phyloP scores from a whole-genome alignment of 1,284 basidiomycete species.

The Xerocomus nothofagi region DNA sequence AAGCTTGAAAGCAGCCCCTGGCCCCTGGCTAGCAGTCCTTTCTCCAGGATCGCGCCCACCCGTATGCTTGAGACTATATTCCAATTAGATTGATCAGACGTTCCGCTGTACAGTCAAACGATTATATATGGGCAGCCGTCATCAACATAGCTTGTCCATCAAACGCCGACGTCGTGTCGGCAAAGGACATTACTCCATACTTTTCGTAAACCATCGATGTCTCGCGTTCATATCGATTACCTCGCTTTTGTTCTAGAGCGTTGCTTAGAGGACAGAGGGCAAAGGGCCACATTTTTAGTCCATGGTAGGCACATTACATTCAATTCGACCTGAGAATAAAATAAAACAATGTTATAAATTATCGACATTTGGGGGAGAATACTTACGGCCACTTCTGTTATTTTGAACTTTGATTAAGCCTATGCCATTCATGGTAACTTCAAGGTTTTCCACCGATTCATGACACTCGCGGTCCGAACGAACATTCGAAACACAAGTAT shows the following conservation, averaged over 20 bases:
- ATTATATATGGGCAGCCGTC: conserved; percentile 8
- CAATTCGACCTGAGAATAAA: background rate
- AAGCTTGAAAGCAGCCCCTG: too few species aligned
- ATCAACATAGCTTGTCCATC: conserved; percentile 3
- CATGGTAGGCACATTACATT: conserved; percentile 22
- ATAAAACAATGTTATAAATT: background rate
- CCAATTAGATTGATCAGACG: background rate
- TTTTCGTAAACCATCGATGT: conserved; percentile 19
- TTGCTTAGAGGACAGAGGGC: conserved; percentile 14
- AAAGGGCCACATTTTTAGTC: background rate
- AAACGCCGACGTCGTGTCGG: conserved; percentile 17
- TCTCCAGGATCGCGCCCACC: too few species aligned
- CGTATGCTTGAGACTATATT: background rate
- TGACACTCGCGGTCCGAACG: background rate
- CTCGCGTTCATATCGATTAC: conserved; percentile 34
- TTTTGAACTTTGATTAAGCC: conserved; percentile 10
- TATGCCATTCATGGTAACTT: conserved; percentile 10
- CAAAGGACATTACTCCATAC: background rate
- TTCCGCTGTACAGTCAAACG: conserved; percentile 7
- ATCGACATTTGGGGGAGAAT: conserved; percentile 8
- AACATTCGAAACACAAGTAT: background rate
- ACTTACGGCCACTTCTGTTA: conserved; percentile 10
- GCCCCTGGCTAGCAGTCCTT: too few species aligned
- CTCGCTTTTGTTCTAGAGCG: conserved; percentile 14
- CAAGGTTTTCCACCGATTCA: conserved; percentile 2